phyloP scores from a whole-genome alignment of 495 filamentous ascomycete species.

The Trichoderma gamsii region DNA sequence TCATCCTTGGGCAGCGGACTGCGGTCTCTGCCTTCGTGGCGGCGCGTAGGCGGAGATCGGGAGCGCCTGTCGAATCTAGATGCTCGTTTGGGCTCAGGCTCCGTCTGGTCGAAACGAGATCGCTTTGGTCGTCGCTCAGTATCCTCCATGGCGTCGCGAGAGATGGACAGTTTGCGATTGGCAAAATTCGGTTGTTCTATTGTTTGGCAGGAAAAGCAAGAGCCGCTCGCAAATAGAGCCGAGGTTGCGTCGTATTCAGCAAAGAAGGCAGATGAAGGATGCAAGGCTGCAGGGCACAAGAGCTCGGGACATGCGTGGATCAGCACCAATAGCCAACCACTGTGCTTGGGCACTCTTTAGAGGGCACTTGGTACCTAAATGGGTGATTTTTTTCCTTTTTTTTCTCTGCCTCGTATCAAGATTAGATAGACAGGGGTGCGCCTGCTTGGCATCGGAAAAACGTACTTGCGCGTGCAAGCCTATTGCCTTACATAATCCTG shows the following conservation, averaged over 20 bases:
- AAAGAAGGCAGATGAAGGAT: not conserved
- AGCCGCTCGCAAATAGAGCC: not conserved
- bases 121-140: slow-evolving; percentile 71
- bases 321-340: not conserved
- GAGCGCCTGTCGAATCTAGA: slow-evolving; percentile 84
- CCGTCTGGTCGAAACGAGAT: slow-evolving; percentile 87
- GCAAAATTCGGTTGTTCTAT: not conserved
- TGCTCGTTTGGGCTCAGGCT: slow-evolving; percentile 62
- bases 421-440: no score
- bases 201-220: not conserved
- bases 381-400: no score
- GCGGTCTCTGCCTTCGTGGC: slow-evolving; percentile 59
- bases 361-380: not conserved
- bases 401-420: no score
- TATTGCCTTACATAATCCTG: not conserved
- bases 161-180: not conserved
- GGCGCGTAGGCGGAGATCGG: slow-evolving; percentile 65
- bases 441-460: not conserved
- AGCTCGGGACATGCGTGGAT: slow-evolving; percentile 6
- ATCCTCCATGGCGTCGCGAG: slow-evolving; percentile 58
- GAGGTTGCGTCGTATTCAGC: not conserved
- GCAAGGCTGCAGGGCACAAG: slow-evolving; percentile 4
- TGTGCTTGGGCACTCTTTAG: not conserved
- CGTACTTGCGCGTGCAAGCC: not conserved
- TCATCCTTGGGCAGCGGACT: slow-evolving; percentile 61